These are phyloP conservation scores for Hypoxylon rickii DNA, from an alignment of 495 filamentous ascomycete species.

Conservation along the genomic window DNA sequence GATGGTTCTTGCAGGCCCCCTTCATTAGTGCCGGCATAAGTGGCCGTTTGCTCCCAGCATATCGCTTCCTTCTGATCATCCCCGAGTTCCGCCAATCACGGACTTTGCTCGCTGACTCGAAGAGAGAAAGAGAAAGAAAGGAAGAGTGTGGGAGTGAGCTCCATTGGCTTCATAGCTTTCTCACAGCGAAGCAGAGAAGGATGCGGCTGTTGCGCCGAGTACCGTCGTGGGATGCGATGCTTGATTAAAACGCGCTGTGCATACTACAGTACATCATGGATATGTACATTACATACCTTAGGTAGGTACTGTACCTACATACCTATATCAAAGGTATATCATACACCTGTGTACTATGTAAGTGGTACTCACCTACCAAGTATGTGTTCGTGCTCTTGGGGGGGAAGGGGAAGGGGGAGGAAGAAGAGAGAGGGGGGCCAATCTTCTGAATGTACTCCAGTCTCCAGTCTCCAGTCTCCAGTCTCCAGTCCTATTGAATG, in stretches of 20 bases:
- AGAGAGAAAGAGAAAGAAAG: no score
- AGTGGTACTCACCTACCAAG: background rate
- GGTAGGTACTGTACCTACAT: no score
- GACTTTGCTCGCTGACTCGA: background rate
- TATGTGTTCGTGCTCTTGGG: background rate
- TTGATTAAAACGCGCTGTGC: no score
- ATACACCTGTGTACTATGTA: no score
- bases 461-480: no score
- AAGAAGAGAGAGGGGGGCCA: no score
- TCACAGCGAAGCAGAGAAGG: conserved; percentile 12
- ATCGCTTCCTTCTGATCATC: conserved; percentile 27
- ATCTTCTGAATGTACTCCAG: conserved; percentile 2
- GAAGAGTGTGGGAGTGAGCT: no score
- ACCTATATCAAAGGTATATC: no score
- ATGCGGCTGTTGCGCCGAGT: conserved; percentile 35
- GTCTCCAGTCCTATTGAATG: conserved; percentile 35
- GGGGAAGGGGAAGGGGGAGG: no score
- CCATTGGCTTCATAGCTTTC: no score
- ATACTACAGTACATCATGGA: no score
- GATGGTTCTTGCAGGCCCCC: conserved; percentile 14
- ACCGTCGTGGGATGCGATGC: conserved; percentile 23
- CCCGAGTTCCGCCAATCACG: conserved; percentile 22
- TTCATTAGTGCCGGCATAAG: conserved; percentile 36
- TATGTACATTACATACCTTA: no score
- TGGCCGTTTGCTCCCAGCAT: conserved; percentile 20